phyloP scores from a whole-genome alignment of 768 basidiomycete genomes.

The Cubamyces sp. region DNA sequence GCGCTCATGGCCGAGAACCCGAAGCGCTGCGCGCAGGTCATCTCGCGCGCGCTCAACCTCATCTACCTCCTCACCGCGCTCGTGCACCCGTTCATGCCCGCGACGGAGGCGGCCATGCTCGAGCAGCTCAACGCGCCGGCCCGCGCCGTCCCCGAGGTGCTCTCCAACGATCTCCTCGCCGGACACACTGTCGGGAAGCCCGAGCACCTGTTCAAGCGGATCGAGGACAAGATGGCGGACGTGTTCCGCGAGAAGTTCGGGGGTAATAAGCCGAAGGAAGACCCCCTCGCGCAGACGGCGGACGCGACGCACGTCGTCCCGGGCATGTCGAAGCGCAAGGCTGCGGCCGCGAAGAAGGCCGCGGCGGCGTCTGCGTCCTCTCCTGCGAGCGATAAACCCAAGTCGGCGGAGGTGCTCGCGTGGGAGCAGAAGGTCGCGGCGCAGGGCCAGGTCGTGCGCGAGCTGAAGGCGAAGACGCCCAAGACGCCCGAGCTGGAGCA shows the following conservation, averaged over 20 bases:
- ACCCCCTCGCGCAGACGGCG: slow-evolving; percentile 42
- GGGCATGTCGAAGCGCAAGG: slow-evolving; percentile 59
- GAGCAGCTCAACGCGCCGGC: slow-evolving; percentile 88
- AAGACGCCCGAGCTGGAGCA: slow-evolving; percentile 65
- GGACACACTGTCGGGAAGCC: slow-evolving; percentile 88
- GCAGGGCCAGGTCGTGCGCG: slow-evolving; percentile 76
- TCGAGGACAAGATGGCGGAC: slow-evolving; percentile 89
- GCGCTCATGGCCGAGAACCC: slow-evolving; percentile 82
- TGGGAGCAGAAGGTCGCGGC: slow-evolving; percentile 75
- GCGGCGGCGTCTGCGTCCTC: slow-evolving; percentile 49
- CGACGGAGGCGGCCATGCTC: slow-evolving; percentile 80
- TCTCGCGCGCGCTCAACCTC: slow-evolving; percentile 88
- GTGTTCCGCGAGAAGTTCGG: slow-evolving; percentile 82
- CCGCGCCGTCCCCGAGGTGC: slow-evolving; percentile 71
- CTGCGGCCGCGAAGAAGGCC: slow-evolving; percentile 45
- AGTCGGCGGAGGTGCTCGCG: slow-evolving; percentile 71
- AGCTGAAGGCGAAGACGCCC: slow-evolving; percentile 65
- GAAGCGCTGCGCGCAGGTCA: slow-evolving; percentile 85
- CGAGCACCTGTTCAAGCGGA: slow-evolving; percentile 90
- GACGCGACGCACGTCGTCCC: slow-evolving; percentile 48
- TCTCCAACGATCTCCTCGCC: slow-evolving; percentile 81
- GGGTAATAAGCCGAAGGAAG: slow-evolving; percentile 54
- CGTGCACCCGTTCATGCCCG: slow-evolving; percentile 96
- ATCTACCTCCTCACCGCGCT: slow-evolving; percentile 89
- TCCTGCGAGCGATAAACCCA: slow-evolving; percentile 50